Base-by-base conservation (phyloP, 371 early-diverging fungal genomes). In the Lichtheimia corymbifera region DNA sequence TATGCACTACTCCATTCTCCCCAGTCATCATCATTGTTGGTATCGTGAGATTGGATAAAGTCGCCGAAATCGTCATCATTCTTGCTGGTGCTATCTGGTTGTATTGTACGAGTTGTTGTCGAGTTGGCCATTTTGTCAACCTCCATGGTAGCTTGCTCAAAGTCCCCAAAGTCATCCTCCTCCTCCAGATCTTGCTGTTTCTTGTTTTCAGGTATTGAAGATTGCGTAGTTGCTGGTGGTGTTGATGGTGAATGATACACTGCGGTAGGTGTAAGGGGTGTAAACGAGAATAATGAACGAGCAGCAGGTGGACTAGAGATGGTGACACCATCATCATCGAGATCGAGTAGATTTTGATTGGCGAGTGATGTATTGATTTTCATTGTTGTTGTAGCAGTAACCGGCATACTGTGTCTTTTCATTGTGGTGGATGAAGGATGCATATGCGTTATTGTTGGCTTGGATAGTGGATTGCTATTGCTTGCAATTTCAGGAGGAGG, bases 1-100 rank as follows among this genome's bases (percentile, higher is more conserved):
- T 47, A 47, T 47, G 47, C 47, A 47, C 47, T 47, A 22, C 47
- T 47, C 47, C 47, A 47, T n/a, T 22, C 47, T 5, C 47, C 47
- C 47, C 47, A 47, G 27, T 52, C 53, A 52, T 28, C 53, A 27
- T 52, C 53, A 24, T 20, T 22, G 0, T 15, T 27, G 22, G 22
- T 22, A 47, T 47, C 47, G 5, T 47, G n/a, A 15, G 53, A 22
- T 24, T 20, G 18, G 2, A 28, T 27, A 52, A 52, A 52, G 53
- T 52, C 53, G 22, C 53, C 53, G 22, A 52, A 52, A 11, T 52
- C 53, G 15, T 52, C 27, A 3, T 22, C 53, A 6, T 52, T 2
- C 22, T 22, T 22, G n/a, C n/a, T n/a, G 22, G 22, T 20, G 25
- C 4, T 15, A 27, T 52, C 52, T 45, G 45, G 3, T 45, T 45